Evolutionary conservation across 495 filamentous ascomycete genomes (phyloP), one percentile per base, ranked within the genome.

Genomic region (Annulohypoxylon nitens): DNA sequence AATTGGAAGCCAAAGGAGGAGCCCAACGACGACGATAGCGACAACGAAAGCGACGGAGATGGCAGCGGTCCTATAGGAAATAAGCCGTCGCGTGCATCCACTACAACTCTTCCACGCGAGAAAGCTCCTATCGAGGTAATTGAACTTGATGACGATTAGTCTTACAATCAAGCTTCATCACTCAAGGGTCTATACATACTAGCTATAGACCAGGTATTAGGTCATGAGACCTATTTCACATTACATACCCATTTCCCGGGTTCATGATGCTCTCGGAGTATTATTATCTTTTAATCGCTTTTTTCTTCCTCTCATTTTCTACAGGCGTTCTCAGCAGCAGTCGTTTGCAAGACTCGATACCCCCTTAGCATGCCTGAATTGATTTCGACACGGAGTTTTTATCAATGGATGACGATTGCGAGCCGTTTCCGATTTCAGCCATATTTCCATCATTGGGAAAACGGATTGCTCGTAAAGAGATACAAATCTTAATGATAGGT

Each of bases 1-100:
- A 83, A 78, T 14, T 93, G 91, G 91, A 80, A 78, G 23, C 75
- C 80, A 0, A 77, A 84, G 11, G 67, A 80, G 30, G 75, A 79
- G 39, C 71, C 64, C 2, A 75, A 71, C 0, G 78, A 81, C 1
- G 77, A 81, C 1, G 70, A 62, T 23, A 73, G 54, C 25, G 75
- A 75, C 33, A 33, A 12, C 12, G 72, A 75, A 9, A 76, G 70
- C 18, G 74, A 76, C 16, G 70, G 63, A 2, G 59, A 75, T 23
- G 64, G 43, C 14, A 61, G 36, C 33, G 18, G 5, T 6, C 33
- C 9, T 7, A 9, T 25, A 33, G 23, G 8, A 3, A 57, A 26
- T 18, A 71, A 60, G 37, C 16, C 36, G 9, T 53, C 57, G 0
- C 36, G 16, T 8, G 20, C 47, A 20, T 41, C 48, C 16, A 23